Evolutionary conservation across 2,329 filamentous ascomycete species (phyloP).

Genomic region (Aspergillus sp.): DNA sequence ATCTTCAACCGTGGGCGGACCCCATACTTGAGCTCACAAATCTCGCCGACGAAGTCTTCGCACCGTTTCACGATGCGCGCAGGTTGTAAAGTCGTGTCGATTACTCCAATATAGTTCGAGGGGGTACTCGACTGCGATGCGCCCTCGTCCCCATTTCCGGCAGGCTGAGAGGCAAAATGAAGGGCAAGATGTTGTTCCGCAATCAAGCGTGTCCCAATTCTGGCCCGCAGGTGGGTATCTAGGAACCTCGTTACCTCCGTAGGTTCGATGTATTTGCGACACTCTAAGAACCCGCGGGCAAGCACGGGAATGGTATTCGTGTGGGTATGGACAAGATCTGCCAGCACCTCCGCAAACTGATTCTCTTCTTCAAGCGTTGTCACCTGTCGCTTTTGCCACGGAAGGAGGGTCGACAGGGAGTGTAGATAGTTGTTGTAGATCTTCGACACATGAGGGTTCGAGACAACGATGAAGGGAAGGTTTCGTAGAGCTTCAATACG

Average conservation of each 20-base stretch:
- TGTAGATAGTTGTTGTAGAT: constrained; percentile 98
- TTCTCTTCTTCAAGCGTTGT: constrained; percentile 81
- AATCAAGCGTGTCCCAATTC: constrained; percentile 90
- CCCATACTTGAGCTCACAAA: constrained; percentile 94
- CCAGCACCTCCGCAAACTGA: constrained; percentile 85
- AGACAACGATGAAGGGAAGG: constrained; percentile 94
- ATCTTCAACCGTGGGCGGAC: constrained; percentile 77
- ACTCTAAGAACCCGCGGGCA: constrained; percentile 89
- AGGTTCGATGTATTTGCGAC: constrained; percentile 80
- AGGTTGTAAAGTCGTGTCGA: constrained; percentile 84
- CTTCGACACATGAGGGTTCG: constrained; percentile 89
- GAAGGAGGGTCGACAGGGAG: constrained; percentile 83
- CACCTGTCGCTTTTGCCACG: constrained; percentile 72
- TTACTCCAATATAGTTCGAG: constrained; percentile 82
- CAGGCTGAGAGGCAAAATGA: constrained; percentile 68
- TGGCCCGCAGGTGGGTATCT: constrained; percentile 86
- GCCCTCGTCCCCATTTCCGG: constrained; percentile 18
- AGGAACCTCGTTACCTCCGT: constrained; percentile 85
- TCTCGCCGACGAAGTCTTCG: constrained; percentile 87
- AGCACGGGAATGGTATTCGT: constrained; percentile 91
- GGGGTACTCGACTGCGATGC: constrained; percentile 20
- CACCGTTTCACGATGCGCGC: constrained; percentile 78
- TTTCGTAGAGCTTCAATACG: constrained; percentile 91
- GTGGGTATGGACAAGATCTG: constrained; percentile 93
- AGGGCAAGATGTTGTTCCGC: constrained; percentile 96